phyloP scores from a whole-genome alignment of 257 asterid species.

The Salvia splendens region DNA sequence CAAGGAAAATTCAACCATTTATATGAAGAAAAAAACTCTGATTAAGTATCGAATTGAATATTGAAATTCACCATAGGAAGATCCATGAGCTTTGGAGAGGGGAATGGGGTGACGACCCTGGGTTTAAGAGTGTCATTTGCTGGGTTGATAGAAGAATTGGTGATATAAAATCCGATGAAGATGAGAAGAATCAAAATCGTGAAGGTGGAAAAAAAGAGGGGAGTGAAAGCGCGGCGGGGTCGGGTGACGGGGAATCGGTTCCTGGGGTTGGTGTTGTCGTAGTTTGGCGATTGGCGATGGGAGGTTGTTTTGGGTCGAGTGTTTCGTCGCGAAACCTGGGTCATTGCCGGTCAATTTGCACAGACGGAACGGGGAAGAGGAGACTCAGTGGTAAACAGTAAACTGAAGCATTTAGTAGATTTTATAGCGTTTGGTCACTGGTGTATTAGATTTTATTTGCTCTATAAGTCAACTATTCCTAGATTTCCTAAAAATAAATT shows the following conservation, averaged over 20 bases:
- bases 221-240: conserved; percentile 40
- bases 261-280: conserved; percentile 28
- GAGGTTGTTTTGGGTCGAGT: conserved; percentile 41
- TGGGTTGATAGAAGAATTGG: conserved; percentile 36
- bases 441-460: too few relatives aligned
- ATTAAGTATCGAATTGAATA: background rate
- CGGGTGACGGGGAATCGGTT: conserved; percentile 38
- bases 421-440: too few relatives aligned
- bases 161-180: conserved; percentile 41
- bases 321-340: conserved; percentile 57
- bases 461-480: too few relatives aligned
- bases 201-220: conserved; percentile 37
- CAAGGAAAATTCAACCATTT: conserved; percentile 26
- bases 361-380: background rate
- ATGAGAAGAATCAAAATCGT: conserved; percentile 41
- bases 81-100: conserved; percentile 91
- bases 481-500: too few relatives aligned
- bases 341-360: conserved; percentile 40
- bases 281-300: conserved; percentile 36
- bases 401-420: background rate
- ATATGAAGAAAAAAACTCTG: background rate
- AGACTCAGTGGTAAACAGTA: background rate
- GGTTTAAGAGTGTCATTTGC: conserved; percentile 50
- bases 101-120: conserved; percentile 85
- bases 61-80: conserved; percentile 69